These are phyloP conservation scores for Alternaria sp. DNA, from an alignment of 2,329 filamentous ascomycete species.

Conservation along the genomic window DNA sequence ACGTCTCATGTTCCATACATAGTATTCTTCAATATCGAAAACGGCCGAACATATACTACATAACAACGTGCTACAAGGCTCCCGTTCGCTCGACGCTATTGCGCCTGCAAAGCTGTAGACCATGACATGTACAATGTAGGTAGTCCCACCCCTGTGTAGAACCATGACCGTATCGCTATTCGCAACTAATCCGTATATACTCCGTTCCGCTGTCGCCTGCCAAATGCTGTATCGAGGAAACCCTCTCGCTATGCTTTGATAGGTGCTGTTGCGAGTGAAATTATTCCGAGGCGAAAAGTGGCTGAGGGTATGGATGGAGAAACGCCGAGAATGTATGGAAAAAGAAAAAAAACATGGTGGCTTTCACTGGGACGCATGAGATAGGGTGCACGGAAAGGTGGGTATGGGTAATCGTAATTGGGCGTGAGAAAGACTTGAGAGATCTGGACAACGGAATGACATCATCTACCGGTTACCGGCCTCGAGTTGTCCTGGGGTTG, in stretches of 20 bases:
- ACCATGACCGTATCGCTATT: not conserved
- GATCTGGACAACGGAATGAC: not conserved
- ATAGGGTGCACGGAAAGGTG: not conserved
- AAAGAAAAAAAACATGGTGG: not conserved
- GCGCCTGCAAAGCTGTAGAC: not conserved
- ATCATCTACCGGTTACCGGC: conserved; percentile 42
- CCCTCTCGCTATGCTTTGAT: not conserved
- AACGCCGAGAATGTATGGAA: not conserved
- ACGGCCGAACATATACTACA: not conserved
- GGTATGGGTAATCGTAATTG: conserved; percentile 12
- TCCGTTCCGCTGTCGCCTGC: not conserved
- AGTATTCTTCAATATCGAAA: not conserved
- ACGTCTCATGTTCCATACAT: not conserved
- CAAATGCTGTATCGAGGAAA: not conserved
- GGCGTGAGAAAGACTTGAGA: conserved; percentile 5
- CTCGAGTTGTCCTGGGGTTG: conserved; percentile 49
- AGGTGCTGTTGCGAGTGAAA: not conserved
- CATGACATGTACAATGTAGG: not conserved
- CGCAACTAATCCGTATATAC: not conserved
- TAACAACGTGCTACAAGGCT: not conserved
- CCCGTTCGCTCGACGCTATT: not conserved
- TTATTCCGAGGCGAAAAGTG: not conserved
- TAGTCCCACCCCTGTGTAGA: not conserved
- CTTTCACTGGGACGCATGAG: not conserved
- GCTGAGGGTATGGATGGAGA: not conserved